Evolutionary conservation across 2,329 filamentous ascomycete species (phyloP).

Genomic region (Alternaria gaisen): DNA sequence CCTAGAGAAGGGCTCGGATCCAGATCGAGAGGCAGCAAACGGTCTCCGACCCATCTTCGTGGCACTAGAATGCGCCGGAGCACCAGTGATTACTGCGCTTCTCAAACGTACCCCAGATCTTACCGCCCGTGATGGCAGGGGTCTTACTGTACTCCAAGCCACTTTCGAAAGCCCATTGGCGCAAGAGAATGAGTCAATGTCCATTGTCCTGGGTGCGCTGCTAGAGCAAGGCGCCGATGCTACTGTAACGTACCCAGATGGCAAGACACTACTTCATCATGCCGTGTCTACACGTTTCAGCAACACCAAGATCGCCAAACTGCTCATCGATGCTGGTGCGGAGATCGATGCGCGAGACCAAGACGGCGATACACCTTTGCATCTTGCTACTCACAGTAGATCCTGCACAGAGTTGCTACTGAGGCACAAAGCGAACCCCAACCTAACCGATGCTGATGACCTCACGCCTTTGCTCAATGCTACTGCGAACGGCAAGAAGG

Average conservation of each 20-base stretch:
- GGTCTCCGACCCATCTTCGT: conserved; percentile 41
- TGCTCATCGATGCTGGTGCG: conserved; percentile 35
- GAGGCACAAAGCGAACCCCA: conserved; percentile 32
- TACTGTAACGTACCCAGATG: conserved; percentile 34
- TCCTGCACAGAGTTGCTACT: conserved; percentile 38
- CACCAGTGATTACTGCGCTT: conserved; percentile 37
- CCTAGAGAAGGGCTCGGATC: conserved; percentile 41
- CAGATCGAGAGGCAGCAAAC: conserved; percentile 33
- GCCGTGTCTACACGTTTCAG: conserved; percentile 28
- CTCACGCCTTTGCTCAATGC: conserved; percentile 37
- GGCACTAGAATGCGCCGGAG: conserved; percentile 37
- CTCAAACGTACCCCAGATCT: conserved; percentile 42
- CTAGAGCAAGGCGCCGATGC: conserved; percentile 38
- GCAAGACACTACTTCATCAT: conserved; percentile 43
- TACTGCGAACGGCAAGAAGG: conserved; percentile 18
- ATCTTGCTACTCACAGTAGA: conserved; percentile 34
- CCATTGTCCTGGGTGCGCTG: conserved; percentile 33
- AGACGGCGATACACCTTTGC: conserved; percentile 39
- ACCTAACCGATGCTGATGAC: conserved; percentile 25
- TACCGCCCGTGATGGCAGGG: conserved; percentile 30
- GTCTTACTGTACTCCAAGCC: conserved; percentile 38
- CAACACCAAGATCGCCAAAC: conserved; percentile 29
- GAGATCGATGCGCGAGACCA: conserved; percentile 34
- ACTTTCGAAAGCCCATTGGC: conserved; percentile 34
- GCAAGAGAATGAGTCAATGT: conserved; percentile 35